phyloP scores from a whole-genome alignment of 169 alveolate species.

The Cryptosporidium ubiquitum region DNA sequence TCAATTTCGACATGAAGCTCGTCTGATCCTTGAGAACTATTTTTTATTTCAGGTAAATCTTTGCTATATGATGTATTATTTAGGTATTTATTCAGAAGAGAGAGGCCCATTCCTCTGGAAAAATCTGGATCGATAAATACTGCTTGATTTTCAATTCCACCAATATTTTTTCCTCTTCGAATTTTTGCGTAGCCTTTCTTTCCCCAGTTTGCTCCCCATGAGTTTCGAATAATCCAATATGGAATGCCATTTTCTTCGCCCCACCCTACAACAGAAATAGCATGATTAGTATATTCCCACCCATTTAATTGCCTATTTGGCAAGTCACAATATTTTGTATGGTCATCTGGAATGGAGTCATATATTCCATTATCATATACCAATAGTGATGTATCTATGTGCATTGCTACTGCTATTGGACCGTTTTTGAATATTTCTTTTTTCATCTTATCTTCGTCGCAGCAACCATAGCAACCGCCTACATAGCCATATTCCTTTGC shows the following conservation, averaged over 20 bases:
- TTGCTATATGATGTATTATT: neutral
- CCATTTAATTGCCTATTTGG: conserved; percentile 86
- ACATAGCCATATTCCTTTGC: conserved; percentile 84
- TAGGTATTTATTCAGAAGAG: conserved; percentile 26
- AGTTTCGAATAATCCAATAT: conserved; percentile 87
- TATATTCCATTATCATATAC: conserved; percentile 76
- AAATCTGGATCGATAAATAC: conserved; percentile 88
- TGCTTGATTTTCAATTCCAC: conserved; percentile 89
- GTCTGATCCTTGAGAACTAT: conserved; percentile 1
- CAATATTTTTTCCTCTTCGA: conserved; percentile 83
- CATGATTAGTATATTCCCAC: conserved; percentile 91
- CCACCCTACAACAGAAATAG: conserved; percentile 90
- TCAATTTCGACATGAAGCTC: conserved; percentile 4
- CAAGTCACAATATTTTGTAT: conserved; percentile 84
- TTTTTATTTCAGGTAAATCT: neutral
- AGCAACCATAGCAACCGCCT: conserved; percentile 88
- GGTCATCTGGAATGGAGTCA: conserved; percentile 77
- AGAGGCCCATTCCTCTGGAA: conserved; percentile 78
- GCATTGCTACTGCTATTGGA: conserved; percentile 79
- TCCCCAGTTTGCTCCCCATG: conserved; percentile 88
- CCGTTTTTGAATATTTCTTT: conserved; percentile 83
- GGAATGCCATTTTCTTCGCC: conserved; percentile 84
- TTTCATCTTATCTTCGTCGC: conserved; percentile 84
- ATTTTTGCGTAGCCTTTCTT: conserved; percentile 82
- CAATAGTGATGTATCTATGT: conserved; percentile 77